A percentile compares a stretch with the other conserved stretches of the same genome.
These are phyloP conservation scores for Saccharomycopsis vini DNA, from an alignment of 805 yeast genomes.

Conservation along the genomic window DNA sequence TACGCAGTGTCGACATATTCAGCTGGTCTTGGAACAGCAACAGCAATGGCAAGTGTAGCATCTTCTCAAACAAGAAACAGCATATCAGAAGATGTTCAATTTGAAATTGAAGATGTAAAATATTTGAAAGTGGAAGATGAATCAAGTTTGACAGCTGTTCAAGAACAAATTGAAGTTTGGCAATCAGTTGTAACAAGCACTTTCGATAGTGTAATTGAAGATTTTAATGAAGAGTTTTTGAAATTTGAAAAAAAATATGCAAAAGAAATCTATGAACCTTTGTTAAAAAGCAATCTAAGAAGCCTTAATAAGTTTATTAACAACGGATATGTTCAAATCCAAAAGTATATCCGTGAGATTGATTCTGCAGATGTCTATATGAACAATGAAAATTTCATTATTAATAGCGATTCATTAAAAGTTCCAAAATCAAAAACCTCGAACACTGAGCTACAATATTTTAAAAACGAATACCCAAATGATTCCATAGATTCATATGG, in stretches of 20 bases:
- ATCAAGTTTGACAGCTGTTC: slow-evolving; percentile 9
- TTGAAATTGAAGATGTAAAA: no score
- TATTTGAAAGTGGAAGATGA: not conserved
- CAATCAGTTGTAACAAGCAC: slow-evolving; percentile 11
- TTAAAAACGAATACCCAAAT: slow-evolving; percentile 13
- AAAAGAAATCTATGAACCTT: slow-evolving; percentile 10
- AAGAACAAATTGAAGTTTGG: slow-evolving; percentile 13
- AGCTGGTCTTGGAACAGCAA: slow-evolving; percentile 1
- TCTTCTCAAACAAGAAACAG: no score
- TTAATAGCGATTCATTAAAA: slow-evolving; percentile 14
- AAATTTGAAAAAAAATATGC: slow-evolving; percentile 9
- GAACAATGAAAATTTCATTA: slow-evolving; percentile 14
- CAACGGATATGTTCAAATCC: slow-evolving; percentile 23
- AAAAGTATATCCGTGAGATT: slow-evolving; percentile 30
- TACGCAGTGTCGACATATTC: slow-evolving; percentile 4
- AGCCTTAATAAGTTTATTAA: slow-evolving; percentile 14
- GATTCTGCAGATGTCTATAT: slow-evolving; percentile 27
- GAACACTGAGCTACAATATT: slow-evolving; percentile 25
- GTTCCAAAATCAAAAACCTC: slow-evolving; percentile 25
- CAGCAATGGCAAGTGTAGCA: not conserved
- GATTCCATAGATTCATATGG: slow-evolving; percentile 10
- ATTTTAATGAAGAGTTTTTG: slow-evolving; percentile 13
- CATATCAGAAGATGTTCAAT: no score
- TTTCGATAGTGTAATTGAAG: slow-evolving; percentile 11
- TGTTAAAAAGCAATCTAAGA: slow-evolving; percentile 7